Conservation (phyloP, 805 yeast species). For the Cyberlindnera xylosilytica region DNA sequence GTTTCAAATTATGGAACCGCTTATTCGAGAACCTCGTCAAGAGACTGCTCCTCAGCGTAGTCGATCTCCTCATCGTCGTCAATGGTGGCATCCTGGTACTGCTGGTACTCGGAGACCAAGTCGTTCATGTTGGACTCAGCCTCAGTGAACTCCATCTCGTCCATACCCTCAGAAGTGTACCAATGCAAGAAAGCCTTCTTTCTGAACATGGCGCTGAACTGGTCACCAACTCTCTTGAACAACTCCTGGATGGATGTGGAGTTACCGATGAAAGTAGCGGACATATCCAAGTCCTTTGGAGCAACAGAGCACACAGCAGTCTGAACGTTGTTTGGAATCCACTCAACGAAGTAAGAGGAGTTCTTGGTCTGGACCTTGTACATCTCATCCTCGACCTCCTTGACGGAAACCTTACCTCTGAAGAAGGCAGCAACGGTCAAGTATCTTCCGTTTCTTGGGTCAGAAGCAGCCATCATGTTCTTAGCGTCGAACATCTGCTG, state of each 20-base stretch:
- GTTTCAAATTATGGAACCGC: not conserved
- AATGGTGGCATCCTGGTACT: constrained; percentile 90
- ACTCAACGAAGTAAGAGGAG: constrained; percentile 95
- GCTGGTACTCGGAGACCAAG: constrained; percentile 93
- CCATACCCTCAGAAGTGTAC: constrained; percentile 99
- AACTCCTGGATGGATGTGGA: constrained; percentile 98
- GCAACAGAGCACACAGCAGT: constrained; percentile 97
- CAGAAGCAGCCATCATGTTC: constrained; percentile 99
- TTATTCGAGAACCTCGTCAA: constrained; percentile 30
- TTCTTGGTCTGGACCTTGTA: constrained; percentile 91
- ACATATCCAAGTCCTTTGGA: constrained; percentile 85
- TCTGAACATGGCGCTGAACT: constrained; percentile 96
- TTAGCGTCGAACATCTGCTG: constrained; percentile 98
- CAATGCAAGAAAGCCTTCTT: constrained; percentile 99
- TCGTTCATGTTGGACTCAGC: constrained; percentile 98
- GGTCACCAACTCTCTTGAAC: constrained; percentile 95
- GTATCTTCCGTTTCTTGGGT: constrained; percentile 94
- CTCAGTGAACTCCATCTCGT: constrained; percentile 97
- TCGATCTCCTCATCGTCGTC: constrained; percentile 61
- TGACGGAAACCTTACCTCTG: constrained; percentile 97
- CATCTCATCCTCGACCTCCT: constrained; percentile 96
- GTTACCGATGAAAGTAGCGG: constrained; percentile 93
- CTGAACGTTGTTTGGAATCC: constrained; percentile 99
- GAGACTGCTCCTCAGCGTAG: constrained; percentile 29
- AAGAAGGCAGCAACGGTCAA: constrained; percentile 97